Evolutionary conservation across 805 yeast species (phyloP).

Genomic region (Myxozyma mucilagina): DNA sequence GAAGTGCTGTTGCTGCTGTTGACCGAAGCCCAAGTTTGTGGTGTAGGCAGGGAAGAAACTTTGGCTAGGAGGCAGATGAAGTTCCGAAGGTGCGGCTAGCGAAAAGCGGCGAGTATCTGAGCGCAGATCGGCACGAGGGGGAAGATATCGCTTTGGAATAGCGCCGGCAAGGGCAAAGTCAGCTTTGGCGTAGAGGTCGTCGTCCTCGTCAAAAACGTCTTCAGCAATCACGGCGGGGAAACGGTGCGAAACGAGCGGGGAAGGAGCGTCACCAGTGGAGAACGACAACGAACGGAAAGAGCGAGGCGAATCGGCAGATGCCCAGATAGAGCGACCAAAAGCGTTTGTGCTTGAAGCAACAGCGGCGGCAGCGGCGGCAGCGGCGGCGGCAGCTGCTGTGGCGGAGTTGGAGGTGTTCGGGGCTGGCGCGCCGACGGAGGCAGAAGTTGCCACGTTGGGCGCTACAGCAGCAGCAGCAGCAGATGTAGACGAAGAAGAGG

Average conservation of each 20-base stretch:
- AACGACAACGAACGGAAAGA: slow-evolving; percentile 9
- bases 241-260: slow-evolving; percentile 1
- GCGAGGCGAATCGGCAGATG: not conserved
- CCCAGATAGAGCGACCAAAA: slow-evolving; percentile 9
- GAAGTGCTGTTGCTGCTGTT: not conserved
- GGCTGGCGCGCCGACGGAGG: not conserved
- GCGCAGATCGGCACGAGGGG: not conserved
- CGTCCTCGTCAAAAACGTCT: slow-evolving; percentile 26
- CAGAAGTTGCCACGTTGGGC: not conserved
- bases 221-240: slow-evolving; percentile 14
- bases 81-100: not conserved
- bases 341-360: not conserved
- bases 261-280: slow-evolving; percentile 11
- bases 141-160: slow-evolving; percentile 6
- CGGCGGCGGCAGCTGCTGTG: slow-evolving; percentile 1
- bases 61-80: not conserved
- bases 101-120: not conserved
- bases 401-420: not conserved
- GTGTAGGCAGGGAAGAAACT: too few species aligned
- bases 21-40: not conserved
- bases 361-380: not conserved
- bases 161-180: not conserved
- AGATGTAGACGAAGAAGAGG: not conserved
- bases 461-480: not conserved
- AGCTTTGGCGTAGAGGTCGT: slow-evolving; percentile 4